Base-by-base conservation (phyloP, 495 filamentous ascomycete species). In the Penicillium psychrofluorescens region DNA sequence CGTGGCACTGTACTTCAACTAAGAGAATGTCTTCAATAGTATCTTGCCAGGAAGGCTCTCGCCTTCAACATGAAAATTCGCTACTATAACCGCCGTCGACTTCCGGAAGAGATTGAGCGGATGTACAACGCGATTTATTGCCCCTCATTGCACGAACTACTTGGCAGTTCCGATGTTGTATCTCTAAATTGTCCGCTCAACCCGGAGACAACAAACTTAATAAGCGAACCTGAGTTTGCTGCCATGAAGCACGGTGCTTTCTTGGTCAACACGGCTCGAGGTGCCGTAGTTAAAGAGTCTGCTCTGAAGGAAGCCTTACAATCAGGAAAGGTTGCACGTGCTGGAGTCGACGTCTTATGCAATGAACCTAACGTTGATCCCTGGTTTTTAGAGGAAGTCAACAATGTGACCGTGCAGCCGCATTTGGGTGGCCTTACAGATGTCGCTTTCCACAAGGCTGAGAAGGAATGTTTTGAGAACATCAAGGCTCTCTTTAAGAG, bases 111-210 rank as follows among this genome's bases (percentile, higher is more conserved):
- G 11, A 38, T 48, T 11, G 51, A 56, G 31, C 30, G 15, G 13
- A 30, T 30, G 16, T 53, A 50, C 29, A 36, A 34, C 11, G 49
- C 40, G 1, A 43, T 44, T 10, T 59, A 56, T 29, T 48, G 45
- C 43, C 8, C 16, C 5, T 39, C 52, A 2, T 28, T 59, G 33
- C 38, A 56, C 28, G 48, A 50, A 1, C 53, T 85, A 39, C 66
- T 85, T 29, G 52, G 45, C 10, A 63, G 49, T 34, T 76, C 74
- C 44, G 83, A 86, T 61, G 75, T 85, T 4, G 46, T 86, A 29
- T 81, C 76, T 44, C 46, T 86, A 50, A 84, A 83, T 58, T 63
- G 80, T 43, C 81, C 81, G 11, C 54, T 85, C 43, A 83, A 83
- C 56, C 74, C 74, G 41, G 64, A 65, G 55, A 59, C 56, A 38